Evolutionary conservation across 768 basidiomycete species (phyloP).

Genomic region (Rubroboletus satanas): DNA sequence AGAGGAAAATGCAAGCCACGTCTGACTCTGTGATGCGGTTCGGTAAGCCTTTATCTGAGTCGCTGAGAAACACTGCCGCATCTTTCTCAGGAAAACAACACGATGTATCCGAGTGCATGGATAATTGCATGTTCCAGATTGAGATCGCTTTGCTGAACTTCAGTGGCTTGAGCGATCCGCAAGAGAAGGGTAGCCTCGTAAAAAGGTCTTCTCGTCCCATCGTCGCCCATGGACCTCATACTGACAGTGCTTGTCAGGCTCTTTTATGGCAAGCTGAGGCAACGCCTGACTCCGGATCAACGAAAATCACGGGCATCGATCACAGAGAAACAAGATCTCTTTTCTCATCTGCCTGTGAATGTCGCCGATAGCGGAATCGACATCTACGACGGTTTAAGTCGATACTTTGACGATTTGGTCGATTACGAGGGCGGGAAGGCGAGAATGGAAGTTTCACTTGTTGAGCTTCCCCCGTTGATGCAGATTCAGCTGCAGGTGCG

Average conservation of each 20-base stretch:
- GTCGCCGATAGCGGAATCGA: conserved; percentile 87
- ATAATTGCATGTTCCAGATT: conserved; percentile 98
- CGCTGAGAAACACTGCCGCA: background rate
- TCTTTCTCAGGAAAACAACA: conserved; percentile 77
- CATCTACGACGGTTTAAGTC: conserved; percentile 88
- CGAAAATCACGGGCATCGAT: conserved; percentile 49
- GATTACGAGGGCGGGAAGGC: conserved; percentile 87
- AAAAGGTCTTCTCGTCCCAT: conserved; percentile 54
- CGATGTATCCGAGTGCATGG: conserved; percentile 98
- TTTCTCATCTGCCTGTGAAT: conserved; percentile 91
- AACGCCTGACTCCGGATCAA: conserved; percentile 44
- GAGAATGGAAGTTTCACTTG: conserved; percentile 80
- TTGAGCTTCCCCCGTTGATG: conserved; percentile 83
- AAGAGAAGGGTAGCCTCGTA: conserved; percentile 72
- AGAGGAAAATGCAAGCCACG: conserved; percentile 46
- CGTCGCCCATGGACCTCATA: background rate
- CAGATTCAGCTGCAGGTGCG: conserved; percentile 93
- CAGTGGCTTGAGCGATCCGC: conserved; percentile 37
- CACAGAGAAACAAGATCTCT: conserved; percentile 87
- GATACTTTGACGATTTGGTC: conserved; percentile 86
- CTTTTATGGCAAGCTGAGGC: conserved; percentile 87
- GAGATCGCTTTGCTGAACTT: conserved; percentile 87
- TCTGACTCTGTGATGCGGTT: conserved; percentile 88
- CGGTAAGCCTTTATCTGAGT: conserved; percentile 43
- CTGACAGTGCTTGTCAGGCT: conserved; percentile 40